These are phyloP conservation scores for Ophiostoma himal-ulmi DNA, from an alignment of 2,329 filamentous ascomycete genomes.

Conservation along the genomic window DNA sequence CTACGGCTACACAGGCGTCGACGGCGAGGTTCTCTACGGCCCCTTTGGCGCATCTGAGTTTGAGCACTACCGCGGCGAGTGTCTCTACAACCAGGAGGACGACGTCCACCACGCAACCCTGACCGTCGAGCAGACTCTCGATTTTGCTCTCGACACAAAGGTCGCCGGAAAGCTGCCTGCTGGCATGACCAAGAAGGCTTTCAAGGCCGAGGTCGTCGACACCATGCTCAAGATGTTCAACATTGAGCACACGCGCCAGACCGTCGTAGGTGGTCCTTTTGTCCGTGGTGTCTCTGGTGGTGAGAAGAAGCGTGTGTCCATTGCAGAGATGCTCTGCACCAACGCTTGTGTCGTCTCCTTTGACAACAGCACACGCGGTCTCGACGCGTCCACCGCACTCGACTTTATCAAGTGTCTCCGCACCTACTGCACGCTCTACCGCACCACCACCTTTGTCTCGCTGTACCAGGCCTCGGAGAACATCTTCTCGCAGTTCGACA, in stretches of 20 bases:
- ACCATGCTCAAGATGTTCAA: conserved; percentile 87
- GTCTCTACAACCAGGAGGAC: conserved; percentile 80
- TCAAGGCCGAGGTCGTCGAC: conserved; percentile 69
- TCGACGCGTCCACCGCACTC: conserved; percentile 51
- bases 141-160: conserved; percentile 79
- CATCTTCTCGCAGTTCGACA: conserved; percentile 75
- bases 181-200: conserved; percentile 60
- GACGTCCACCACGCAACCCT: conserved; percentile 80
- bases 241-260: conserved; percentile 81
- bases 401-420: conserved; percentile 59
- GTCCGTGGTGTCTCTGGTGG: conserved; percentile 75
- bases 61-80: conserved; percentile 70
- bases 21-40: conserved; percentile 71
- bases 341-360: conserved; percentile 65
- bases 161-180: conserved; percentile 72
- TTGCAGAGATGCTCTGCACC: conserved; percentile 77
- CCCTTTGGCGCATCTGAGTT: conserved; percentile 67
- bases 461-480: conserved; percentile 81
- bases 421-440: conserved; percentile 76
- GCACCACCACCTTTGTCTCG: conserved; percentile 77
- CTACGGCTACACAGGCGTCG: conserved; percentile 48
- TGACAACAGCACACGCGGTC: conserved; percentile 60
- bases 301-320: conserved; percentile 73
- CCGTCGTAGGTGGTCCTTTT: conserved; percentile 76
- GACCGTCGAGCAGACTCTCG: conserved; percentile 80